Evolutionary conservation across 2,329 filamentous ascomycete species (phyloP), one percentile per base, ranked within the genome.

Genomic region (Colletotrichum falcatum): DNA sequence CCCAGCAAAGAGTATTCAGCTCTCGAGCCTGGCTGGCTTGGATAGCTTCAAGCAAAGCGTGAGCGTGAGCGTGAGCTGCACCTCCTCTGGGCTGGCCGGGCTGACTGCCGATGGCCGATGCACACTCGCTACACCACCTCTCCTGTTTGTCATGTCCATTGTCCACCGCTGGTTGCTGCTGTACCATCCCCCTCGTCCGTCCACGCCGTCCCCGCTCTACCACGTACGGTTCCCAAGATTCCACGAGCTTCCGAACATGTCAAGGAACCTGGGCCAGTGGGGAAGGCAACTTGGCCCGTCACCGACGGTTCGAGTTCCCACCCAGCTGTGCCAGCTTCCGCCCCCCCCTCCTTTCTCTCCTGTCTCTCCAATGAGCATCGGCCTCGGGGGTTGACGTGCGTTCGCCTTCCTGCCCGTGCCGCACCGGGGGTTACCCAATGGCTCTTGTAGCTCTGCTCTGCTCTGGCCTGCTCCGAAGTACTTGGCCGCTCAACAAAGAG

Each of bases 231-330:
- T 20, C 51, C 44, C 64, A 71, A 70, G 69, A 71, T 71, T 71
- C 69, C 49, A 71, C 66, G 54, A 49, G 39, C 46, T 71, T 71
- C 69, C 61, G 56, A 62, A 67, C 49, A 20, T 71, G 68, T 59
- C 53, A 44, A 49, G 64, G 59, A 30, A 42, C 64, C 53, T 71
- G 68, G 68, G 68, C 68, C 51, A 68, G 68, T 68, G 68, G 64
- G 67, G 68, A 65, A 68, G 39, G 65, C 51, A 68, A 33, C 68
- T 65, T 63, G 60, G 68, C 53, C 58, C 59, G 58, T 23, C 28
- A 37, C n/a, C 30, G 44, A 56, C 20, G 44, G 14, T 30, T 44
- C 61, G 16, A 64, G 48, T n/a, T 44, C 30, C 49, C 26, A 39
- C 37, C 48, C 55, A 51, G 55, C 62, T 67, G 35, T 67, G 64